Evolutionary conservation across 331 rosid species (phyloP).

Genomic region (Malus hybrid): DNA sequence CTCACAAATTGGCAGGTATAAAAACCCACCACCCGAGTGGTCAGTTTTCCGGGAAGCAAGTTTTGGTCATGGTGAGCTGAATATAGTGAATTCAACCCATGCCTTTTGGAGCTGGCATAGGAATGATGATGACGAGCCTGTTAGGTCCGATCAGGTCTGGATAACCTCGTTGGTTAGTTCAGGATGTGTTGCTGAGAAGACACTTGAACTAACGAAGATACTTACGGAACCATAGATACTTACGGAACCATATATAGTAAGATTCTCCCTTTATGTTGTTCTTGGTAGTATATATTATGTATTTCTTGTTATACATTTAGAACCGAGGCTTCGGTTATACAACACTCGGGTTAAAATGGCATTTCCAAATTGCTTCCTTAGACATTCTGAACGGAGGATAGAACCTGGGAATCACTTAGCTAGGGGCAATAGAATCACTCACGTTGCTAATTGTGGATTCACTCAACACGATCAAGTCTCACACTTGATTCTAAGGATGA

Average conservation of each 20-base stretch:
- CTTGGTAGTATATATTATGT: not conserved
- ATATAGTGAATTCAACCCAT: constrained; percentile 63
- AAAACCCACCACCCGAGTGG: constrained; percentile 69
- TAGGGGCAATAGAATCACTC: too few species aligned
- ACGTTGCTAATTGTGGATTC: too few species aligned
- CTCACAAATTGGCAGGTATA: constrained; percentile 35
- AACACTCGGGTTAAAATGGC: not conserved
- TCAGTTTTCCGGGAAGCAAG: constrained; percentile 84
- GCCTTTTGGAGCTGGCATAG: constrained; percentile 96
- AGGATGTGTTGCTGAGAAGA: constrained; percentile 52
- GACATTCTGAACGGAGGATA: too few species aligned
- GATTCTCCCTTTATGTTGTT: not conserved
- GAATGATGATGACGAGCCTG: constrained; percentile 84
- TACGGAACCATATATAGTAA: constrained; percentile 12
- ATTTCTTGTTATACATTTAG: not conserved
- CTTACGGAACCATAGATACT: constrained; percentile 34
- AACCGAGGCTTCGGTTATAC: not conserved
- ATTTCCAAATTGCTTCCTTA: too few species aligned
- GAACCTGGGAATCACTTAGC: too few species aligned
- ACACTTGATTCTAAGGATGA: too few species aligned
- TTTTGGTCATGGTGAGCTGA: constrained; percentile 87
- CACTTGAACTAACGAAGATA: constrained; percentile 28
- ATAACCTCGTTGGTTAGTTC: constrained; percentile 61
- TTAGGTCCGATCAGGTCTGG: constrained; percentile 85
- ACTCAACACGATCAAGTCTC: too few species aligned